Percentiles rank a stretch among this genome's conserved stretches.
Conservation (phyloP, 2,329 filamentous ascomycete species). For the Penicillium sp. region DNA sequence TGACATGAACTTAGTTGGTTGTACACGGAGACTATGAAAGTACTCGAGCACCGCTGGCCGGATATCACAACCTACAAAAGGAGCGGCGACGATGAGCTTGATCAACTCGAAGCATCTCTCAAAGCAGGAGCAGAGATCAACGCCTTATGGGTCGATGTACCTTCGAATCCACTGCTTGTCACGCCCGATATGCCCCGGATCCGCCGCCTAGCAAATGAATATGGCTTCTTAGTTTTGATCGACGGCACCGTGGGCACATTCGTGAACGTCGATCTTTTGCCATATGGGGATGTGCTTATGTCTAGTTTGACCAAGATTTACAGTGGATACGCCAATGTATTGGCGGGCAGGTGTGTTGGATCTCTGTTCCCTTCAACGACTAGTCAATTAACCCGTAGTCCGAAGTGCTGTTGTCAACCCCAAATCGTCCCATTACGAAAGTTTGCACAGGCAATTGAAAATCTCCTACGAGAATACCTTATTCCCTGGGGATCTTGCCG, state of each 20-base stretch:
- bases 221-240: not conserved
- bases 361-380: not conserved
- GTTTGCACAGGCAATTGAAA: not conserved
- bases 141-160: not conserved
- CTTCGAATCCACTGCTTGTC: not conserved
- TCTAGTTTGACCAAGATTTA: not conserved
- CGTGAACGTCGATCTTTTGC: not conserved
- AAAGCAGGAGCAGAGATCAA: not conserved
- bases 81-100: not conserved
- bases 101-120: not conserved
- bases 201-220: not conserved
- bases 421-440: not conserved
- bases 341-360: not conserved
- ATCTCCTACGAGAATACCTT: not conserved
- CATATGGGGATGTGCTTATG: not conserved
- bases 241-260: not conserved
- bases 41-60: not conserved
- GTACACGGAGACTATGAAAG: not conserved
- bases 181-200: not conserved
- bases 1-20: not conserved
- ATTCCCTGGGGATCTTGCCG: not conserved
- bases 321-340: not conserved
- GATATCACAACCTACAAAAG: not conserved
- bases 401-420: not conserved
- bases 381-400: not conserved